These are phyloP conservation scores for Strobilomyces confusus DNA, from an alignment of 768 basidiomycete species.

Conservation along the genomic window DNA sequence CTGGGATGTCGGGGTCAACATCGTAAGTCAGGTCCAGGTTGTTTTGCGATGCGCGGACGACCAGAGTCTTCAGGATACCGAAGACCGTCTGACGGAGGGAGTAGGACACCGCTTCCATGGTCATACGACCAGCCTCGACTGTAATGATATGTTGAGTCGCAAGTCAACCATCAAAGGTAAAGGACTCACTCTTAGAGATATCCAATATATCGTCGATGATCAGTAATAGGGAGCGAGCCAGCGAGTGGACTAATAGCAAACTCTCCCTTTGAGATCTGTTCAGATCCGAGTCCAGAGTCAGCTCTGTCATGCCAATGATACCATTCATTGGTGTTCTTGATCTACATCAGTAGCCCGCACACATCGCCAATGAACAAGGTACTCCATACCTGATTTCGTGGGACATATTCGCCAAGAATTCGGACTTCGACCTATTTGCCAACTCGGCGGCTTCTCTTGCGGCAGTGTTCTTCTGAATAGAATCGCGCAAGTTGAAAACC, in stretches of 20 bases:
- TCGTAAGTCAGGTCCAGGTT: conserved; percentile 95
- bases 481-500: conserved; percentile 96
- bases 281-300: conserved; percentile 94
- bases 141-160: conserved; percentile 11
- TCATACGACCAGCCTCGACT: conserved; percentile 99
- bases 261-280: conserved; percentile 95
- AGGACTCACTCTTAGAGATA: conserved; percentile 91
- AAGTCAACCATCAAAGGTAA: background rate
- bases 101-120: conserved; percentile 98
- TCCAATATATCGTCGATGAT: conserved; percentile 99
- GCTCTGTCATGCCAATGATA: conserved; percentile 99
- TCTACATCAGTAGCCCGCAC: conserved; percentile 7
- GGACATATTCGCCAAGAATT: conserved; percentile 98
- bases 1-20: conserved; percentile 92
- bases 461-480: conserved; percentile 97
- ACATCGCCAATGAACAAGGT: background rate
- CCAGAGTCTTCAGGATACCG: conserved; percentile 95
- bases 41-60: conserved; percentile 95
- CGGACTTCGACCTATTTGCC: conserved; percentile 95
- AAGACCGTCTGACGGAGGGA: conserved; percentile 96
- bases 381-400: conserved; percentile 88
- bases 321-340: conserved; percentile 99
- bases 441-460: conserved; percentile 96
- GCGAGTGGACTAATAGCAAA: conserved; percentile 88
- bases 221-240: conserved; percentile 87